Conservation (phyloP, 352 stramenopile genomes). For the Blastocystis sp. region DNA sequence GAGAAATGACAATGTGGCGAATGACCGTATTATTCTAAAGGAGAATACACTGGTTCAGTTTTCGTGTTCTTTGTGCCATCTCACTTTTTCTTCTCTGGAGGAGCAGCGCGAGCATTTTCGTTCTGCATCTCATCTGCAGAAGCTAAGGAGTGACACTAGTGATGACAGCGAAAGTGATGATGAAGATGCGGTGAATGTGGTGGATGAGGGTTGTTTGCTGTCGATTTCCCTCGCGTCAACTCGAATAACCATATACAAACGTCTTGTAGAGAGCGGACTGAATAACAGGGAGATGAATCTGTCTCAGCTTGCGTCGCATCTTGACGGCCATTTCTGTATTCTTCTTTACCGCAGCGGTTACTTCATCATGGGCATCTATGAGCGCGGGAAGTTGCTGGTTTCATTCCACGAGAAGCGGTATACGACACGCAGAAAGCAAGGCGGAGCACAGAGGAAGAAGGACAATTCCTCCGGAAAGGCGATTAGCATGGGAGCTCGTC, state of each 20-base stretch:
- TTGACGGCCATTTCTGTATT: constrained; percentile 74
- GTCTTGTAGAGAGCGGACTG: constrained; percentile 65
- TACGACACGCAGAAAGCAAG: constrained; percentile 79
- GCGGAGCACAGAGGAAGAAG: constrained; percentile 75
- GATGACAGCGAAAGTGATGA: constrained; percentile 66
- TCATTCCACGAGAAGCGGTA: constrained; percentile 82
- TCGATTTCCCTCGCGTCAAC: constrained; percentile 66
- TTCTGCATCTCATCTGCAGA: constrained; percentile 74
- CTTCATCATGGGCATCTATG: constrained; percentile 78
- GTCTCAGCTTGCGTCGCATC: constrained; percentile 58
- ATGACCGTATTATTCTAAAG: neutral
- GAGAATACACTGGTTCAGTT: constrained; percentile 53
- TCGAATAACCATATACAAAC: constrained; percentile 66
- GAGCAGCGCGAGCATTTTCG: constrained; percentile 79
- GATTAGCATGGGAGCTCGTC: constrained; percentile 76
- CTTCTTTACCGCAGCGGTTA: constrained; percentile 77
- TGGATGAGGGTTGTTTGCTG: constrained; percentile 67
- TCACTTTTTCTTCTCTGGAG: constrained; percentile 74
- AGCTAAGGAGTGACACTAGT: constrained; percentile 74
- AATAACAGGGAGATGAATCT: constrained; percentile 66
- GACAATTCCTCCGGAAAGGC: constrained; percentile 73
- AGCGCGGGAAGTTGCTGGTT: constrained; percentile 77
- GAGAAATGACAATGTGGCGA: neutral
- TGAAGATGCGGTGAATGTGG: constrained; percentile 58
- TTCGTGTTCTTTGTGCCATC: constrained; percentile 65